Evolutionary conservation across 2,329 filamentous ascomycete species (phyloP).

Genomic region (Aspergillus ochraceus): DNA sequence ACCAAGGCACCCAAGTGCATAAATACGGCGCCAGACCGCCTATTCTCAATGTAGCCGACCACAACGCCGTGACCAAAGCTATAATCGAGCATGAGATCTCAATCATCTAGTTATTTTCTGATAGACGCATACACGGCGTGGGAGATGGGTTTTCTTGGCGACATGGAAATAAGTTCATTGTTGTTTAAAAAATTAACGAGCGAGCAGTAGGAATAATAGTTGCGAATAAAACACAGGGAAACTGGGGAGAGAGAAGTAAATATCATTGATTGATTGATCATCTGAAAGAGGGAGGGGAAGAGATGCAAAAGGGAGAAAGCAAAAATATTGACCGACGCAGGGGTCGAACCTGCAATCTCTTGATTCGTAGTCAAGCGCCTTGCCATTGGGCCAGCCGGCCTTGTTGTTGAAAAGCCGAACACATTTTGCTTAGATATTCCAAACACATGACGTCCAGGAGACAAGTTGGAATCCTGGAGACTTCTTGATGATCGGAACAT

Average conservation of each 20-base stretch:
- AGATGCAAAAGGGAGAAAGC: not conserved
- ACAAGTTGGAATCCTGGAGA: too few species aligned
- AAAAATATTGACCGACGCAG: slow-evolving; percentile 38
- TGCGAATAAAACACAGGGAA: too few species aligned
- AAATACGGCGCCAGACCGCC: slow-evolving; percentile 47
- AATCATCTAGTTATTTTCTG: slow-evolving; percentile 51
- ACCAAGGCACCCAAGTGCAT: slow-evolving; percentile 46
- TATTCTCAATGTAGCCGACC: slow-evolving; percentile 40
- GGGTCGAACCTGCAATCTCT: slow-evolving; percentile 52
- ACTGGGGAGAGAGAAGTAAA: too few species aligned
- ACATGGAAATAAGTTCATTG: too few species aligned
- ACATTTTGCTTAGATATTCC: accelerated
- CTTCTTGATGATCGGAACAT: too few species aligned
- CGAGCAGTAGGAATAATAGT: too few species aligned
- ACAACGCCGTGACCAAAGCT: slow-evolving; percentile 32
- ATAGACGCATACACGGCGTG: slow-evolving; percentile 40
- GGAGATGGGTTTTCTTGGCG: too few species aligned
- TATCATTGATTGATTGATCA: too few species aligned
- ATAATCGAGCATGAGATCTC: slow-evolving; percentile 48
- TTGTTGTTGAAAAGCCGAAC: not conserved
- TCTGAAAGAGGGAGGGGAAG: too few species aligned
- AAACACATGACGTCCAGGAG: too few species aligned
- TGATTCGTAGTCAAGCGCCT: slow-evolving; percentile 55
- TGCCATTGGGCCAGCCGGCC: slow-evolving; percentile 35
- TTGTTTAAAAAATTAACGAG: too few species aligned